Conservation (phyloP, 768 basidiomycete species). For the Lactarius indigo region DNA sequence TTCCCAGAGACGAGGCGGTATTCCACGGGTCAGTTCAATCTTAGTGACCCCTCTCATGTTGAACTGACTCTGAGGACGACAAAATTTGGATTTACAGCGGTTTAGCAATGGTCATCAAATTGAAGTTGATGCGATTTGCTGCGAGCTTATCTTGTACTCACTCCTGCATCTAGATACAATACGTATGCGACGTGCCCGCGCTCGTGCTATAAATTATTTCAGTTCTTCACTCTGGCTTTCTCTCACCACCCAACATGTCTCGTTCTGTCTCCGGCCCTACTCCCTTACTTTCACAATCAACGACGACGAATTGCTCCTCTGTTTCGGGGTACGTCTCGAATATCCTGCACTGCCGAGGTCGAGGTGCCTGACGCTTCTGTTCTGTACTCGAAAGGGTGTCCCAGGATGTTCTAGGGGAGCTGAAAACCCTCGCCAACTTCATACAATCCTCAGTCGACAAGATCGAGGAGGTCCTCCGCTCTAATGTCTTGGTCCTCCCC, state of each 20-base stretch:
- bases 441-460: slow-evolving; percentile 1
- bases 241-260: neutral
- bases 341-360: neutral
- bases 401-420: neutral
- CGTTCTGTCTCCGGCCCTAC: neutral
- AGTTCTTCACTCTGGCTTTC: neutral
- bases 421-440: neutral
- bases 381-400: neutral
- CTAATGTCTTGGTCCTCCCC: neutral
- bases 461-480: neutral
- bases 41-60: too few species aligned
- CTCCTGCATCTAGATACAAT: neutral
- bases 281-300: neutral
- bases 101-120: too few species aligned
- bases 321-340: neutral
- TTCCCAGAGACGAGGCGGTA: too few species aligned
- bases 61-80: too few species aligned
- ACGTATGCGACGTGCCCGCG: too few species aligned
- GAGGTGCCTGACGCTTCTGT: neutral
- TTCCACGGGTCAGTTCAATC: too few species aligned
- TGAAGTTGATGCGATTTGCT: too few species aligned
- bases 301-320: neutral
- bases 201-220: neutral
- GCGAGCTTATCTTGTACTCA: neutral
- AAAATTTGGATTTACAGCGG: too few species aligned